Base-by-base conservation (phyloP, 116 monocot species). In the Iris pallida region DNA sequence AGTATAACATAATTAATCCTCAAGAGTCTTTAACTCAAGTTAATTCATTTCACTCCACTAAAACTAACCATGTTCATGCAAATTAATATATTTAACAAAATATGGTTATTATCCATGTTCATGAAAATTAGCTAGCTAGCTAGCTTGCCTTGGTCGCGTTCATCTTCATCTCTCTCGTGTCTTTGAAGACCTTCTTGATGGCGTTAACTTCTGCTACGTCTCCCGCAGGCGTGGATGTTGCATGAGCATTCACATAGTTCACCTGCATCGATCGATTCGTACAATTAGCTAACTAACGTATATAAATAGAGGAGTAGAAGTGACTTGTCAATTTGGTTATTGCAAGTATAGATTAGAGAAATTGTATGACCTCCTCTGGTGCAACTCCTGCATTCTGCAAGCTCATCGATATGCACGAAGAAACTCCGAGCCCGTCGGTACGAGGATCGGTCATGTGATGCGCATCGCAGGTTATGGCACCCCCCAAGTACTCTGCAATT, bases 201-300 rank as follows among this genome's bases (percentile, higher is more conserved):
- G 85, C 87, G 55, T 87, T 85, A 1, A 91, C 53, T 61, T 91
- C 91, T 30, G 82, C 82, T 12, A 92, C 42, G 74, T 92, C 92
- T 48, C 85, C 92, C 13, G 72, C 81, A 19, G 70, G 79, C 8
- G 92, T 88, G 5, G 92, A 92, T 7, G 92, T 85, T 20, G 92
- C 92, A 77, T 92, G 92, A 56, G 92, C 88, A 63, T 92, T 92
- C 7, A 92, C 70, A 63, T 88, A 92, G 60, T 92, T 92, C 72
- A 85, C 85, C 88, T 88, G 65, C 65, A 51, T 51, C 0, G 1
- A 51, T 51, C 13, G 1, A 10, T 4, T 62, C 45, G 5, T 2
- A 11, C 13, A n/a, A 7, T 3, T 62, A 43, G 9, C 30, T 13
- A 62, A 20, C 14, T 42, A 42, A n/a, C n/a, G n/a, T 42, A 12